phyloP scores from a whole-genome alignment of 1,284 basidiomycete genomes.

The Serendipita sp. region DNA sequence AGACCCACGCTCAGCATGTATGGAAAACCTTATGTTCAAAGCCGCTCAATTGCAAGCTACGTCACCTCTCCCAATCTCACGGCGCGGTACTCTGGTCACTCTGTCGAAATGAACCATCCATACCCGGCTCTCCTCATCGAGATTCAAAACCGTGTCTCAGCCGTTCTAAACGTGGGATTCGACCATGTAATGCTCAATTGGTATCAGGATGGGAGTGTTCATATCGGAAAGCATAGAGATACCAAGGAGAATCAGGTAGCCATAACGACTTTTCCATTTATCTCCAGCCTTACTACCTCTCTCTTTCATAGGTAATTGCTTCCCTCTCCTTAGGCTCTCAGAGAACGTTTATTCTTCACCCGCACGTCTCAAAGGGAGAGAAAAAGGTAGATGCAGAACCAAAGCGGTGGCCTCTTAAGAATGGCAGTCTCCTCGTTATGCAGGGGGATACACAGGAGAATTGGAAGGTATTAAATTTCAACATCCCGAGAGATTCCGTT shows the following conservation, averaged over 20 bases:
- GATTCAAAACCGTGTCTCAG: constrained; percentile 26
- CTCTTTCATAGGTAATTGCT: constrained; percentile 31
- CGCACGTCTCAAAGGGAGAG: constrained; percentile 19
- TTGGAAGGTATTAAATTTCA: constrained; percentile 28
- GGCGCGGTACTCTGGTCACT: constrained; percentile 30
- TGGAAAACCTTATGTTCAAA: constrained; percentile 32
- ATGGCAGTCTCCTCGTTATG: constrained; percentile 37
- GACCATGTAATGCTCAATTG: constrained; percentile 38
- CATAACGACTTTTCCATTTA: background rate
- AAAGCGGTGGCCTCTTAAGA: constrained; percentile 24
- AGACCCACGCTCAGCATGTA: constrained; percentile 37
- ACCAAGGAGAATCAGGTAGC: constrained; percentile 24
- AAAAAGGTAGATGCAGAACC: constrained; percentile 13
- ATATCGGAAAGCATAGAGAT: constrained; percentile 30
- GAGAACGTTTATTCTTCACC: constrained; percentile 33
- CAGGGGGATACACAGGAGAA: constrained; percentile 33
- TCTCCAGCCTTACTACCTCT: constrained; percentile 13
- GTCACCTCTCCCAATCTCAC: constrained; percentile 24
- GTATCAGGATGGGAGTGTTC: constrained; percentile 32
- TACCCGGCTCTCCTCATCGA: constrained; percentile 26
- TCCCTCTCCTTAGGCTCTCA: constrained; percentile 32
- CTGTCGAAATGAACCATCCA: constrained; percentile 27
- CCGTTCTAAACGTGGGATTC: constrained; percentile 28
- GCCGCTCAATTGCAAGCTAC: constrained; percentile 30
- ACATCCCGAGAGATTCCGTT: background rate